Evolutionary conservation across 345 rosid species (phyloP).

Genomic region (Punica granatum): DNA sequence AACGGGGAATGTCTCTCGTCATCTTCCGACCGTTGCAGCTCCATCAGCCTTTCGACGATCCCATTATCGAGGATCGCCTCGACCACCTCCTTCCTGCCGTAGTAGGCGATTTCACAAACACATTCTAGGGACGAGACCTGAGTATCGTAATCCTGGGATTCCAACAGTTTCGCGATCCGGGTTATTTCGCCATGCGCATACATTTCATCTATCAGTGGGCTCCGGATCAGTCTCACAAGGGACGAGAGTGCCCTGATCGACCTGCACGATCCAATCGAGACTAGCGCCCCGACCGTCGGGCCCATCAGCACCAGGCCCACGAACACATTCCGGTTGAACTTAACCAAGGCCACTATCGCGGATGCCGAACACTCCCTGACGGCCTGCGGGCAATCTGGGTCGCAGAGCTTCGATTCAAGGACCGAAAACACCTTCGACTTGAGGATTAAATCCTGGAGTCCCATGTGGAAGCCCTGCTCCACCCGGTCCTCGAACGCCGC

Average conservation of each 20-base stretch:
- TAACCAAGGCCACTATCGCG: conserved; percentile 30
- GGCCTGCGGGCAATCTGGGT: conserved; percentile 17
- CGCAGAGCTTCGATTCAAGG: conserved; percentile 31
- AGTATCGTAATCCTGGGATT: conserved; percentile 17
- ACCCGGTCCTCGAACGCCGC: conserved; percentile 31
- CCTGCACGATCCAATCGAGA: conserved; percentile 29
- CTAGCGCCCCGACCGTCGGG: conserved; percentile 25
- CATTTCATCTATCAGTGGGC: conserved; percentile 47
- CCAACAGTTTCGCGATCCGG: conserved; percentile 24
- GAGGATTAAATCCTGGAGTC: conserved; percentile 43
- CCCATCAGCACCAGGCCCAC: conserved; percentile 61
- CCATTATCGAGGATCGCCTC: conserved; percentile 32
- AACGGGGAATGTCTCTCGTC: conserved; percentile 14
- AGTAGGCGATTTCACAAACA: conserved; percentile 35
- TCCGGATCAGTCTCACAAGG: conserved; percentile 29
- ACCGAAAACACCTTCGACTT: conserved; percentile 32
- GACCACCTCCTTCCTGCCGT: conserved; percentile 45
- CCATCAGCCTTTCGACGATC: conserved; percentile 32
- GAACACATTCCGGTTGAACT: conserved; percentile 49
- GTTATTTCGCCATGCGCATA: conserved; percentile 32
- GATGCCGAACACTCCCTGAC: conserved; percentile 25
- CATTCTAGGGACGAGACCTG: conserved; percentile 28
- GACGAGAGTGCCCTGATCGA: conserved; percentile 32
- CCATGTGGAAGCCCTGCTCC: conserved; percentile 35
- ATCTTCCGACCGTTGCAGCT: conserved; percentile 27